Percentiles rank a stretch among this genome's conserved stretches.
Evolutionary conservation across 257 asterid species (phyloP).

Genomic region (Capsicum chinense): DNA sequence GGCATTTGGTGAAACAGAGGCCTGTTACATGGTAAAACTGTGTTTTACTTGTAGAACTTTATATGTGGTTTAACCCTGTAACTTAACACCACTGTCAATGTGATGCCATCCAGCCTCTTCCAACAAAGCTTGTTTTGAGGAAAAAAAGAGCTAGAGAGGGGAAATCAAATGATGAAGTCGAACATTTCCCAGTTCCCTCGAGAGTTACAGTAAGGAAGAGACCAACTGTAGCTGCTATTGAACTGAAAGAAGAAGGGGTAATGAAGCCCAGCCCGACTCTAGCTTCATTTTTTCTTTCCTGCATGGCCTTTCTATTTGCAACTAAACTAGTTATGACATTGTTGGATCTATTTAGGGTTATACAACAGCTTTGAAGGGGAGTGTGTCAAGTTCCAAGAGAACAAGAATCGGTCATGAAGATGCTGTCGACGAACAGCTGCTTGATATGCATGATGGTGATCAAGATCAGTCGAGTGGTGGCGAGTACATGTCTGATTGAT

Average conservation of each 20-base stretch:
- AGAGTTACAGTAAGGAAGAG: conserved; percentile 74
- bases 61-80: conserved; percentile 25
- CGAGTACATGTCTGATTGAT: conserved; percentile 79
- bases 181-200: conserved; percentile 77
- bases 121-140: conserved; percentile 59
- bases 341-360: conserved; percentile 53
- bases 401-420: conserved; percentile 52
- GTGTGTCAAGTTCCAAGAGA: conserved; percentile 44
- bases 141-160: conserved; percentile 89
- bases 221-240: conserved; percentile 55
- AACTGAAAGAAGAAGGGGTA: conserved; percentile 71
- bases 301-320: conserved; percentile 13
- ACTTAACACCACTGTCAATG: not conserved
- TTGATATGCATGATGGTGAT: conserved; percentile 54
- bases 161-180: conserved; percentile 72
- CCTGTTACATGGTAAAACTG: conserved; percentile 62
- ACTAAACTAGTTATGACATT: conserved; percentile 10
- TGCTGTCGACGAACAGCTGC: conserved; percentile 44
- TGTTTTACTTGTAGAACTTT: not conserved
- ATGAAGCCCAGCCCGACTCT: conserved; percentile 1
- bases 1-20: conserved; percentile 66
- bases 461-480: conserved; percentile 67
- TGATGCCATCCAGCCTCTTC: conserved; percentile 58
- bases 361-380: conserved; percentile 48
- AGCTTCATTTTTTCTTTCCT: not conserved